Evolutionary conservation across 768 basidiomycete species (phyloP).

Genomic region (Amanita brunnescens): DNA sequence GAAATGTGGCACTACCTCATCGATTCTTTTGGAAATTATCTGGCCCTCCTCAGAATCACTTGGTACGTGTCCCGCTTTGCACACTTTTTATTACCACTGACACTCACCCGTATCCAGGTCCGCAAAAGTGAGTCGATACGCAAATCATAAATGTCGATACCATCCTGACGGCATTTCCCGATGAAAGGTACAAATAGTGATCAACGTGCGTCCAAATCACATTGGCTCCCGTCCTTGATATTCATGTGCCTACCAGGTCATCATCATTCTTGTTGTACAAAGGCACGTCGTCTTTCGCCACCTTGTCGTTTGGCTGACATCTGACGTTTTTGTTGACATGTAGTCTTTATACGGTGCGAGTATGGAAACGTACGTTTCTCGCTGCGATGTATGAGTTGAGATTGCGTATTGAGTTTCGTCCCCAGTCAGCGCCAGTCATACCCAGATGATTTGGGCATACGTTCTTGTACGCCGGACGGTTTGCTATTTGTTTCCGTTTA

Average conservation of each 20-base stretch:
- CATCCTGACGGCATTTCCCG: too few relatives aligned
- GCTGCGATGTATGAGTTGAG: neutral
- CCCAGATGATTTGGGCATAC: neutral
- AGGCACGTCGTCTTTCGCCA: neutral
- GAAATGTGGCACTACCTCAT: neutral
- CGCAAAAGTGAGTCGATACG: neutral
- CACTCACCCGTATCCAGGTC: neutral
- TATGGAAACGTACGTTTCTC: neutral
- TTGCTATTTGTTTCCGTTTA: too few relatives aligned
- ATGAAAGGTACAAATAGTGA: neutral
- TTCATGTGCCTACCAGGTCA: too few relatives aligned
- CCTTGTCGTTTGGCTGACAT: too few relatives aligned
- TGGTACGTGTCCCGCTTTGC: neutral
- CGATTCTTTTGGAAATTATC: conserved; percentile 1
- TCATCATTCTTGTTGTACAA: neutral
- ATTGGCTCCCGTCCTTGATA: neutral
- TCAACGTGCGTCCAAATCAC: neutral
- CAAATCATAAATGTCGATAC: too few relatives aligned
- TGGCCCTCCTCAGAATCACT: neutral
- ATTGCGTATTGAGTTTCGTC: too few relatives aligned
- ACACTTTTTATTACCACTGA: neutral
- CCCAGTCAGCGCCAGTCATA: neutral
- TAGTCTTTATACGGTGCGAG: neutral
- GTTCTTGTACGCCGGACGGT: neutral
- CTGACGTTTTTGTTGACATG: neutral